Evolutionary conservation across 2,329 filamentous ascomycete species (phyloP), one percentile per base, ranked within the genome.

Genomic region (Arthrobotrys sinensis): DNA sequence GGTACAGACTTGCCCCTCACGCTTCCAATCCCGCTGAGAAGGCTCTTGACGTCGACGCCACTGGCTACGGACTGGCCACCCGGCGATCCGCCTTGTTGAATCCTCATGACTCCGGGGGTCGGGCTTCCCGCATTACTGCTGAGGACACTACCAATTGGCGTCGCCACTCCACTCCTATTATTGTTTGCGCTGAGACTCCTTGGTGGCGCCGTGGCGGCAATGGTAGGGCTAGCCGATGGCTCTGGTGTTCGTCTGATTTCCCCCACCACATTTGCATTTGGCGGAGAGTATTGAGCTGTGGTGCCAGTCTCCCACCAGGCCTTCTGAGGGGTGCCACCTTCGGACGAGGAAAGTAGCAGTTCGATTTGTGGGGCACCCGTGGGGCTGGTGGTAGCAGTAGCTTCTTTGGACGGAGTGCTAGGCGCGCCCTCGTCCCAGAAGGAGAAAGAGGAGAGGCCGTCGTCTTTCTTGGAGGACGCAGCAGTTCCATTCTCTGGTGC

Each of bases 321-420:
- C 19, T 72, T 78, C 36, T 71, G 73, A 8, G 75, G 67, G 8
- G 67, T 66, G n/a, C 60, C 50, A 1, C 43, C 32, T 2, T 46
- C 19, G 3, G 65, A 36, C 11, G 67, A 64, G 21, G 69, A 24
- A 8, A 72, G 48, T 4, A 64, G 36, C 3, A 78, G 34, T 6
- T 78, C 75, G 8, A 78, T 78, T 34, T 78, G 75, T 16, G 75
- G 75, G 16, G 67, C 75, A 19, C 75, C 75, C 1, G 75, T 72
- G 11, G 75, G 67, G 28, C 67, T 78, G 5, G 67, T 78, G n/a
- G 67, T 72, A 8, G 66, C 36, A 7, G 66, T 71, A 0, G 60
- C 48, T 36, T 60, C 67, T 52, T 68, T 36, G 12, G 16, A 28
- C 16, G 16, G 46, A 12, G 52, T 68, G 64, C 52, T 64, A 11